A percentile compares a stretch with the other conserved stretches of the same genome.
Evolutionary conservation across 257 asterid genomes (phyloP).

Genomic region (Haberlea rhodopensis): DNA sequence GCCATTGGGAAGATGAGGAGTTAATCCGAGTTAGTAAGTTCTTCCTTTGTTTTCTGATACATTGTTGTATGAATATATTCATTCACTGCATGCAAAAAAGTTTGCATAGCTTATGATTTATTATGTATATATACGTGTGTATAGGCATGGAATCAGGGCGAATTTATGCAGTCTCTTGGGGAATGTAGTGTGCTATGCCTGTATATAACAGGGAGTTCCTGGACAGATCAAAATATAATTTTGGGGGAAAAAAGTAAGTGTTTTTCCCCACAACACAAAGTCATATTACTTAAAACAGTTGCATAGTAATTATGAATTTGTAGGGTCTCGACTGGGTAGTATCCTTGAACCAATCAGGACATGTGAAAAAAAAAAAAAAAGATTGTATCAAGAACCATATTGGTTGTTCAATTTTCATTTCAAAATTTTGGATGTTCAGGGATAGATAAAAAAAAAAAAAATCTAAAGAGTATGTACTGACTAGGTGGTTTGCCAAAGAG

Average conservation of each 20-base stretch:
- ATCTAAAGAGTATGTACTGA: constrained; percentile 10
- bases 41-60: not conserved
- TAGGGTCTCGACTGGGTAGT: too few relatives aligned
- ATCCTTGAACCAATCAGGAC: not conserved
- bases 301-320: too few relatives aligned
- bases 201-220: not conserved
- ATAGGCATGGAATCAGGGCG: not conserved
- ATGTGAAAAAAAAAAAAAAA: not conserved
- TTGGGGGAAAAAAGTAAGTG: too few relatives aligned
- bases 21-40: not conserved
- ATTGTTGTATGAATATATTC: not conserved
- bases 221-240: not conserved
- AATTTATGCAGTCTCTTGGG: not conserved
- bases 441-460: too few relatives aligned
- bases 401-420: too few relatives aligned
- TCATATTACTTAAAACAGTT: too few relatives aligned
- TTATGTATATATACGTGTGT: not conserved
- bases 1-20: not conserved
- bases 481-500: constrained; percentile 90
- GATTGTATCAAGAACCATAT: not conserved
- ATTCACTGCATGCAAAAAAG: not conserved
- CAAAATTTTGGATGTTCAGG: not conserved
- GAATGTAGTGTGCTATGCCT: not conserved
- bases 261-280: too few relatives aligned
- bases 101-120: too few relatives aligned